Conservation (phyloP, 805 yeast genomes). For the Hanseniaspora pseudoguilliermondii region DNA sequence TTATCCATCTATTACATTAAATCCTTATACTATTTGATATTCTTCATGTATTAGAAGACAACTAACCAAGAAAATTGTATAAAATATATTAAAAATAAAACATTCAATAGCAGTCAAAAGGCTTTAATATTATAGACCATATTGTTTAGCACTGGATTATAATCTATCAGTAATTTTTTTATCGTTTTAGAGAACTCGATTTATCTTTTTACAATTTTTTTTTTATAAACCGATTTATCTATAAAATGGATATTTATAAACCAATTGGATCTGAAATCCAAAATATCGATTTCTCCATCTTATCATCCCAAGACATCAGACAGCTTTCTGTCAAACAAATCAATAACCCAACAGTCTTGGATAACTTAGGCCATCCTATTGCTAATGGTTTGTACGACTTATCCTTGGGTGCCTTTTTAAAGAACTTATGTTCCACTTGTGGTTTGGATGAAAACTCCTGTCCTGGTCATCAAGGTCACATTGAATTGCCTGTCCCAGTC, state of each 20-base stretch:
- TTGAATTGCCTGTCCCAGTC: conserved; percentile 89
- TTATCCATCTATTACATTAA: too few relatives aligned
- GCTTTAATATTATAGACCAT: too few relatives aligned
- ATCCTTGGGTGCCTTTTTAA: conserved; percentile 85
- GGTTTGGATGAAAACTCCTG: conserved; percentile 88
- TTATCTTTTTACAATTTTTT: too few relatives aligned
- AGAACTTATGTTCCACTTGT: conserved; percentile 86
- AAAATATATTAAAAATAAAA: too few relatives aligned
- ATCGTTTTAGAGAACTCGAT: too few relatives aligned
- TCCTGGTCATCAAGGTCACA: conserved; percentile 98
- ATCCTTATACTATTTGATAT: too few relatives aligned
- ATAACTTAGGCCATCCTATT: conserved; percentile 90
- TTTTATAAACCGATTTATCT: too few relatives aligned
- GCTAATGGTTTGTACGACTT: conserved; percentile 88
- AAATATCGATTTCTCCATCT: conserved; percentile 83
- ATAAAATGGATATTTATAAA: conserved; percentile 86
- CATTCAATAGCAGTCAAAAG: too few relatives aligned
- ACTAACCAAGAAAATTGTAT: too few relatives aligned
- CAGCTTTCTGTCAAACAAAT: conserved; percentile 86
- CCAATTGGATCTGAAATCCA: conserved; percentile 92
- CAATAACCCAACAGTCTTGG: conserved; percentile 90
- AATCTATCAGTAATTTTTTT: too few relatives aligned
- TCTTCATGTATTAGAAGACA: too few relatives aligned
- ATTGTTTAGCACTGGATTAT: too few relatives aligned
- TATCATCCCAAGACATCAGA: conserved; percentile 70